phyloP scores from a whole-genome alignment of 73 alveolate genomes.

The Stentor roeselii region DNA sequence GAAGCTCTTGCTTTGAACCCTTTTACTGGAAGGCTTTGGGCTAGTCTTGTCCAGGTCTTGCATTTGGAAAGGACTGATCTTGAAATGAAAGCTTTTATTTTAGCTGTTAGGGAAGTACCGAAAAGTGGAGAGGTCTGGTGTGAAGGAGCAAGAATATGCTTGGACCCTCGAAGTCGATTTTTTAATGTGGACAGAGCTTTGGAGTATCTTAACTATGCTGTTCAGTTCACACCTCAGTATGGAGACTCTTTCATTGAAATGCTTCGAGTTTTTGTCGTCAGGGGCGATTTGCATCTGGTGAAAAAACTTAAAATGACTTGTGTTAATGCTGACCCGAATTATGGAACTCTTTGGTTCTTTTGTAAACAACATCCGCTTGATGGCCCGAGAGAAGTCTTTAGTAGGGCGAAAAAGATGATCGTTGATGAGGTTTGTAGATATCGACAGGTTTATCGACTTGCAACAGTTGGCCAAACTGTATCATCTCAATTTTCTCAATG shows the following conservation, averaged over 20 bases:
- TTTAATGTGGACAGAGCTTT: conserved; percentile 47
- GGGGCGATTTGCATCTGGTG: conserved; percentile 32
- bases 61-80: conserved; percentile 38
- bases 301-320: conserved; percentile 38
- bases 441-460: neutral
- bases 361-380: conserved; percentile 56
- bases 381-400: conserved; percentile 34
- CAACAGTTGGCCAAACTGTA: neutral
- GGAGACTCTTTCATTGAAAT: conserved; percentile 69
- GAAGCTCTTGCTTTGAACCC: conserved; percentile 45
- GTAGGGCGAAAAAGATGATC: conserved; percentile 27
- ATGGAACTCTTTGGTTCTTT: conserved; percentile 72
- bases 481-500: no score
- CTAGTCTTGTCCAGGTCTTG: conserved; percentile 50
- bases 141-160: conserved; percentile 66
- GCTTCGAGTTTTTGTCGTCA: conserved; percentile 36
- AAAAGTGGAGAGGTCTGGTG: conserved; percentile 81
- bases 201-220: conserved; percentile 63
- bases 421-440: conserved; percentile 6
- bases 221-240: conserved; percentile 67
- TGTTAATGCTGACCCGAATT: conserved; percentile 64
- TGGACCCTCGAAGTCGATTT: conserved; percentile 44
- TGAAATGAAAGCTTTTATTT: conserved; percentile 35
- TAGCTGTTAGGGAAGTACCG: conserved; percentile 57
- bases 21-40: conserved; percentile 72